These are phyloP conservation scores for Cryphonectria parasitica DNA, from an alignment of 2,329 filamentous ascomycete genomes.

Conservation along the genomic window DNA sequence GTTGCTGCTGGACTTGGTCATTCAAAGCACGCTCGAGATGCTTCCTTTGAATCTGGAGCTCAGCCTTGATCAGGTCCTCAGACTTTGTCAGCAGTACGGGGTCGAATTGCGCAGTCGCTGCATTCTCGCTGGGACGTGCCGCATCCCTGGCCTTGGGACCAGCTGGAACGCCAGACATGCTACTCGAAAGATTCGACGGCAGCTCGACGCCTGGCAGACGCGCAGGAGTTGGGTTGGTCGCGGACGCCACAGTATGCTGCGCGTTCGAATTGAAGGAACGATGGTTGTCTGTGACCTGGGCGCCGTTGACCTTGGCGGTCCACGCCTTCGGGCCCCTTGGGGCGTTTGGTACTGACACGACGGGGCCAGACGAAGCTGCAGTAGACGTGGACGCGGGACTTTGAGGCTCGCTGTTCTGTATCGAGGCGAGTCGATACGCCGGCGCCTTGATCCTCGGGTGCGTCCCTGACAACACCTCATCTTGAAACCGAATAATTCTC, in stretches of 20 bases:
- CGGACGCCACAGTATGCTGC: constrained; percentile 38
- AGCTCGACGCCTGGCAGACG: constrained; percentile 32
- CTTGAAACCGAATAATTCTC: constrained; percentile 79
- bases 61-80: constrained; percentile 79
- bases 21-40: constrained; percentile 77
- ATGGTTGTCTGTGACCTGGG: constrained; percentile 36
- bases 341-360: constrained; percentile 19
- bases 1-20: constrained; percentile 74
- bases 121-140: constrained; percentile 44
- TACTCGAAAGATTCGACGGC: constrained; percentile 13
- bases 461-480: constrained; percentile 78
- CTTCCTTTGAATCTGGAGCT: constrained; percentile 78
- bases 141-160: constrained; percentile 37
- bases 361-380: constrained; percentile 29
- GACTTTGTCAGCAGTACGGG: constrained; percentile 86
- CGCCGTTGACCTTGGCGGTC: constrained; percentile 22
- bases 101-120: constrained; percentile 71
- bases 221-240: constrained; percentile 27
- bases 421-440: constrained; percentile 42
- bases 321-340: constrained; percentile 28
- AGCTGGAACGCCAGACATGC: constrained; percentile 18
- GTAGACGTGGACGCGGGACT: constrained; percentile 32
- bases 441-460: constrained; percentile 67
- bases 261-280: constrained; percentile 43
- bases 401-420: constrained; percentile 29